phyloP scores from a whole-genome alignment of 2,329 filamentous ascomycete genomes.

The Cadophora sp. region DNA sequence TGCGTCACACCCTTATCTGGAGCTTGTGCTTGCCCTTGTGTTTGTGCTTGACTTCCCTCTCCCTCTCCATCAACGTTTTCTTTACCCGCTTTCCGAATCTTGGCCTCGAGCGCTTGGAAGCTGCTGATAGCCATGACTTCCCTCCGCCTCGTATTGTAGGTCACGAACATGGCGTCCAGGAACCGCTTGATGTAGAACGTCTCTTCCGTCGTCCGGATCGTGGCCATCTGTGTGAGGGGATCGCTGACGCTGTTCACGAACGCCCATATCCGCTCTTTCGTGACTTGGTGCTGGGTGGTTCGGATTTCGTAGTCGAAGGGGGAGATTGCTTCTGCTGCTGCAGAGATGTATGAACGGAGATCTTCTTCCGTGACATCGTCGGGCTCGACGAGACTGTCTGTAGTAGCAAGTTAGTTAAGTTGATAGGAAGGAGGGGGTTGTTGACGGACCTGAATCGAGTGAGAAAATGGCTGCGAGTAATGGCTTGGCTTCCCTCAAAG shows the following conservation, averaged over 20 bases:
- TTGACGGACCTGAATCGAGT: constrained; percentile 44
- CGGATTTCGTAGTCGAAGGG: constrained; percentile 89
- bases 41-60: constrained; percentile 43
- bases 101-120: constrained; percentile 77
- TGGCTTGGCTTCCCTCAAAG: constrained; percentile 73
- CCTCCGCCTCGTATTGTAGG: constrained; percentile 77
- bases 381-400: constrained; percentile 56
- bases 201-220: constrained; percentile 80
- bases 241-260: constrained; percentile 91
- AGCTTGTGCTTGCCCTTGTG: constrained; percentile 40
- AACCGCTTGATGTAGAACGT: constrained; percentile 88
- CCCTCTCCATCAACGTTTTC: constrained; percentile 43
- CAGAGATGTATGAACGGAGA: constrained; percentile 72
- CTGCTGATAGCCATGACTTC: constrained; percentile 84
- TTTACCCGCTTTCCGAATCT: constrained; percentile 60
- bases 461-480: constrained; percentile 80
- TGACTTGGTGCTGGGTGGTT: constrained; percentile 71
- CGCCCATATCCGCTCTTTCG: constrained; percentile 74
- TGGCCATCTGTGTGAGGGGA: constrained; percentile 84
- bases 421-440: background rate
- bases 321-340: constrained; percentile 75
- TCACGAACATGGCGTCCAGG: constrained; percentile 91
- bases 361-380: constrained; percentile 72
- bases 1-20: constrained; percentile 70
- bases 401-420: constrained; percentile 6